These are phyloP conservation scores for Trichoderma brevicompactum DNA, from an alignment of 2,329 filamentous ascomycete genomes.

Conservation along the genomic window DNA sequence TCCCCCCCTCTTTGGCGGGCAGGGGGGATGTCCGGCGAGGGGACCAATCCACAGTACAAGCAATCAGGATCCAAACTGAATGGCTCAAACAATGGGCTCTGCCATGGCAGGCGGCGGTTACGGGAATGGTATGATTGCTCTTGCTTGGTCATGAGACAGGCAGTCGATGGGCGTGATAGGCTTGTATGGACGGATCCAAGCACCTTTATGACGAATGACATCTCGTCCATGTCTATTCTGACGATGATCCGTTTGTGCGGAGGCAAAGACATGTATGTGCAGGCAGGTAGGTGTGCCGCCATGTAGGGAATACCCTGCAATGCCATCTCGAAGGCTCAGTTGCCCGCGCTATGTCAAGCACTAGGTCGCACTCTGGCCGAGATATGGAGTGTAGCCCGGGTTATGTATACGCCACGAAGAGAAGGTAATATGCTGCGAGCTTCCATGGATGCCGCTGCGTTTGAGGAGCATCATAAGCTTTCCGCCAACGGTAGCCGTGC, in stretches of 20 bases:
- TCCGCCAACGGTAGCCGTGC: conserved; percentile 4
- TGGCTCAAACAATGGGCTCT: neutral
- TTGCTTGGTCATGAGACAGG: conserved; percentile 17
- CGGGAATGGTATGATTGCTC: conserved; percentile 21
- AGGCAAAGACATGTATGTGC: neutral
- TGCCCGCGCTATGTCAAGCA: neutral
- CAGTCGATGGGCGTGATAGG: neutral
- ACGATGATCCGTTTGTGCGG: conserved; percentile 2
- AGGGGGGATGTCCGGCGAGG: conserved; percentile 19
- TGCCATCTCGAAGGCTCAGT: neutral
- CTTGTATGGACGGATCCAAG: neutral
- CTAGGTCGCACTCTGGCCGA: too few species aligned
- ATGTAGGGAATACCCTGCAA: conserved; percentile 19
- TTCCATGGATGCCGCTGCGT: neutral
- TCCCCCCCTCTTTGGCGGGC: conserved; percentile 4
- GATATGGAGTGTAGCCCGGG: too few species aligned
- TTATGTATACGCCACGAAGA: neutral
- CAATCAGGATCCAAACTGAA: conserved; percentile 1
- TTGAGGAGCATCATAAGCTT: conserved; percentile 7
- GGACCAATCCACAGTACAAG: conserved; percentile 3
- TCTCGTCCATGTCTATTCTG: neutral
- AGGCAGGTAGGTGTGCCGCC: neutral
- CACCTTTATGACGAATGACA: conserved; percentile 13
- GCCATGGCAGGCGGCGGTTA: conserved; percentile 6
- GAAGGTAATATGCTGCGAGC: neutral